Base-by-base conservation (phyloP, 2,329 filamentous ascomycete species). In the Ilyonectria robusta region DNA sequence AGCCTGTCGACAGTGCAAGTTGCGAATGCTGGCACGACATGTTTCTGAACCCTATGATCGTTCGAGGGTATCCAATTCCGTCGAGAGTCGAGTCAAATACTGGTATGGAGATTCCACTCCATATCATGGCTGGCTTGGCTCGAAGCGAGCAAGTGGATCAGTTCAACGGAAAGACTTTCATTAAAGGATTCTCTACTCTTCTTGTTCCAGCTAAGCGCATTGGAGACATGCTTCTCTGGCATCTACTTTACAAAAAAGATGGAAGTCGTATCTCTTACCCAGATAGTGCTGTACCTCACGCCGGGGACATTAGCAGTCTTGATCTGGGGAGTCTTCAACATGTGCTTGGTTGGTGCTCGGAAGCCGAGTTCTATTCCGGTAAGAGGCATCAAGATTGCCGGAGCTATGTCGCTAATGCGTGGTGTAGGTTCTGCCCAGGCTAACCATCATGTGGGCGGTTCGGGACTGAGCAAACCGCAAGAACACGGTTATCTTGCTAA, bases 171-270 rank as follows among this genome's bases (percentile, higher is more conserved):
- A 59, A 37, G 2, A 2, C 60, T 4, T 66, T 26, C 31, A 42
- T 71, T 29, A 71, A 71, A 42, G 69, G 65, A 6, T 71, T 69
- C 23, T 67, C 69, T 6, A 62, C 62, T 13, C 53, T 71, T 51
- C 42, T 70, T 3, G 46, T 65, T 8, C 64, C 61, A 1, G 54
- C 59, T 1, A 48, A 60, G 19, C n/a, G 13, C 13, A 42, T n/a
- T 13, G 42, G 46, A 23, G 60, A 66, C 19, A 29, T 66, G 10
- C 6, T 68, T 23, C 35, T 35, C 8, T 71, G 69, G 67, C 69
- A 71, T 51, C 46, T 67, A 2, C 11, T 69, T 11, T 62, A 65
- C 19, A 60, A 62, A 2, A 11, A 56, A 10, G 42, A 68, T 9
- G 59, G 56, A 46, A 59, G 53, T 4, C 62, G 47, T 26, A 50